These are phyloP conservation scores for Hypoxylon sp. DNA, from an alignment of 2,329 filamentous ascomycete species.

Conservation along the genomic window DNA sequence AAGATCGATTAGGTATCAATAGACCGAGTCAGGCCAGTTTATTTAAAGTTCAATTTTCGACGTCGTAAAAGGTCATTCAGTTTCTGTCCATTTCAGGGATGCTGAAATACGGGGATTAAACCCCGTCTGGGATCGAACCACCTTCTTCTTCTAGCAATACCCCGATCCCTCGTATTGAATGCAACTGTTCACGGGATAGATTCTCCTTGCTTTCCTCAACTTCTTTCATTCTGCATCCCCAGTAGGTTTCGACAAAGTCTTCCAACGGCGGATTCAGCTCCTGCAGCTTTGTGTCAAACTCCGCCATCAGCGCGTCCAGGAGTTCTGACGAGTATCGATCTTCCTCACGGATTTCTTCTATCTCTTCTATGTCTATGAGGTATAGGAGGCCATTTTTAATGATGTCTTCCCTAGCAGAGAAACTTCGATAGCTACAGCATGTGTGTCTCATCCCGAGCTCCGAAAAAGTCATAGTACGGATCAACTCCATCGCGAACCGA, in stretches of 20 bases:
- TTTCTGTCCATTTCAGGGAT: no score
- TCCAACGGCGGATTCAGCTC: conserved; percentile 7
- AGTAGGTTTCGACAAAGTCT: conserved; percentile 28
- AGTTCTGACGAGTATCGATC: conserved; percentile 13
- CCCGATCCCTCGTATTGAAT: conserved; percentile 24
- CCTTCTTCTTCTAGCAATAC: conserved; percentile 18
- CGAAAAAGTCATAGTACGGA: no score
- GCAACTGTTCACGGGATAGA: not conserved
- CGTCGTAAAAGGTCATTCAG: no score
- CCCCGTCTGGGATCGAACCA: no score
- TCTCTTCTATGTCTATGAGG: conserved; percentile 19
- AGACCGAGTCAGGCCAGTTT: no score
- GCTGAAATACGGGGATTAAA: no score
- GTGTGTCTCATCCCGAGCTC: not conserved
- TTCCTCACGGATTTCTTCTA: conserved; percentile 30
- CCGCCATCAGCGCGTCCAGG: conserved; percentile 19
- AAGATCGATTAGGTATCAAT: not conserved
- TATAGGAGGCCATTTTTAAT: not conserved
- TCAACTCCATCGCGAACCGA: no score
- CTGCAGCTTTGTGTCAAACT: conserved; percentile 16
- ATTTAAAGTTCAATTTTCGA: no score
- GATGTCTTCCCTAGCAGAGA: not conserved
- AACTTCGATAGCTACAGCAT: not conserved
- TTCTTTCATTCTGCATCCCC: conserved; percentile 11
- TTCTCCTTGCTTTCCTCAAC: conserved; percentile 11